Base-by-base conservation (phyloP, 2,329 filamentous ascomycete species). In the Grosmannia penicillata region DNA sequence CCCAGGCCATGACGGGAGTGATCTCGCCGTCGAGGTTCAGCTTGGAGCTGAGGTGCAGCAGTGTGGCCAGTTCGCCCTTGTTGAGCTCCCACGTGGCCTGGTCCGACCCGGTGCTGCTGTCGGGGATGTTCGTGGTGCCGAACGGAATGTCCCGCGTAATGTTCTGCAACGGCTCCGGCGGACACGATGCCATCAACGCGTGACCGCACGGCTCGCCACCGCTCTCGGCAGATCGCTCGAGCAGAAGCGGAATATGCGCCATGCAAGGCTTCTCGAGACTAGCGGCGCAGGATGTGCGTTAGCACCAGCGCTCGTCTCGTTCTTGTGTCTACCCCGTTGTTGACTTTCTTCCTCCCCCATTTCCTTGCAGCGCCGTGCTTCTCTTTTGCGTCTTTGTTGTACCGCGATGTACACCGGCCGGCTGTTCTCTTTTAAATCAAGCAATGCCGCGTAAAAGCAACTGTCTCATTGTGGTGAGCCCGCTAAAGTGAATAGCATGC, bases 1-100 rank as follows among this genome's bases (percentile, higher is more conserved):
- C 81, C 75, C 91, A 89, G 1, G 87, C 87, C 84, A 93, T 93
- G 47, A 95, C 82, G 0, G 91, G 91, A 15, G 89, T 96, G 51
- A 96, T 83, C 59, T 93, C 84, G 37, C 85, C 85, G 44, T 91
- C 83, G 3, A 91, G 73, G 49, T 91, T 78, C 21, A 95, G 68
- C 49, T 78, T 76, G 49, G 78, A 73, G 60, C 85, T 94, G 39
- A 95, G 68, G 53, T 93, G 82, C 43, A 95, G 70, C 38, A 96
- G 66, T 38, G 82, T 93, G 37, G 78, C 65, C 36, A 98, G 68
- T 51, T 91, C 84, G 27, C 71, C 72, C 54, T 80, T 82, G 42
- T 70, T 76, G 6, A 91, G 62, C 53, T 91, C 80, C 46, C 44
- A 37, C 36, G 87, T 89, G 55, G 82, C 75, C 53, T 79, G 75